These are phyloP conservation scores for Lentithecium fluviatile DNA, from an alignment of 495 filamentous ascomycete species.

Conservation along the genomic window DNA sequence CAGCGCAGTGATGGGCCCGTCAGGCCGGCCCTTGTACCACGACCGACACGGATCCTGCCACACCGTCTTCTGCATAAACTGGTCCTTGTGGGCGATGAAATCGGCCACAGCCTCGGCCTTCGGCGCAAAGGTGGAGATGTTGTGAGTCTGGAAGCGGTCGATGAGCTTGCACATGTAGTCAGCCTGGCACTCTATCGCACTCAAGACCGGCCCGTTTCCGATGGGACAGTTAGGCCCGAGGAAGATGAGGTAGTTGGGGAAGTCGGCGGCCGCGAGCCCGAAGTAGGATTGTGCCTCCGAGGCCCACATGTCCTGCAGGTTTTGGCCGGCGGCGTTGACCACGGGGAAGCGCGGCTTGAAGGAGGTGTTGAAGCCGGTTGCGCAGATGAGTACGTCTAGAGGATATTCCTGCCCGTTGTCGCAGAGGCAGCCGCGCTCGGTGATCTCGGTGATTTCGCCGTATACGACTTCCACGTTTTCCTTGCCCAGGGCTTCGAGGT, in stretches of 20 bases:
- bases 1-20: slow-evolving; percentile 40
- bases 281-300: slow-evolving; percentile 35
- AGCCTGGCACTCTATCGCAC: slow-evolving; percentile 47
- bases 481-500: slow-evolving; percentile 40
- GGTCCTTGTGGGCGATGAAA: slow-evolving; percentile 50
- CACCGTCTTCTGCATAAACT: slow-evolving; percentile 51
- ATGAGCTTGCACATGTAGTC: slow-evolving; percentile 56
- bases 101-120: slow-evolving; percentile 46
- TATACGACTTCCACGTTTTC: slow-evolving; percentile 39
- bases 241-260: slow-evolving; percentile 41
- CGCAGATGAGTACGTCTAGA: slow-evolving; percentile 46
- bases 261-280: slow-evolving; percentile 34
- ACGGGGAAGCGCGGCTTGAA: slow-evolving; percentile 52
- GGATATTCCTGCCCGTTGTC: slow-evolving; percentile 37
- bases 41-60: slow-evolving; percentile 52
- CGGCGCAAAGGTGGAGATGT: slow-evolving; percentile 40
- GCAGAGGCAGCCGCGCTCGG: slow-evolving; percentile 32
- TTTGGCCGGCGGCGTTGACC: slow-evolving; percentile 42
- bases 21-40: slow-evolving; percentile 53
- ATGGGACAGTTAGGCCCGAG: slow-evolving; percentile 49
- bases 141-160: slow-evolving; percentile 45
- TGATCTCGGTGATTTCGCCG: slow-evolving; percentile 37
- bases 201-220: slow-evolving; percentile 43
- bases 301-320: slow-evolving; percentile 37
- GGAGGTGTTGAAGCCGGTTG: slow-evolving; percentile 54